A percentile compares a stretch with the other conserved stretches of the same genome.
Evolutionary conservation across 495 filamentous ascomycete genomes (phyloP).

Genomic region (Hypoxylon rickii): DNA sequence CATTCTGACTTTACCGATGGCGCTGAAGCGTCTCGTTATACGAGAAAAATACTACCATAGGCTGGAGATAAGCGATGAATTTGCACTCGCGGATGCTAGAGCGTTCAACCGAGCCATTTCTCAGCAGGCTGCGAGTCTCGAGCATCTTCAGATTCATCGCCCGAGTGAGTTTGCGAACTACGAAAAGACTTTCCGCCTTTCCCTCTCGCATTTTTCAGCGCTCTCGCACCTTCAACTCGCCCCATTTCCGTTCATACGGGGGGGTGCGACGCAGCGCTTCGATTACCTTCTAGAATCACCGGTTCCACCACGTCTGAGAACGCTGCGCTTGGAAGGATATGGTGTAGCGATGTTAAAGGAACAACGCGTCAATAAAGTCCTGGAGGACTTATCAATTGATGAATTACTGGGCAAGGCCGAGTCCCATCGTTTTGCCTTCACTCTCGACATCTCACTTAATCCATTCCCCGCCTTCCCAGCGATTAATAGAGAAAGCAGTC

Average conservation of each 20-base stretch:
- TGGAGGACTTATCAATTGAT: slow-evolving; percentile 5
- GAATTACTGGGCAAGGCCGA: slow-evolving; percentile 14
- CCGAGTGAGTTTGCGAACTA: background rate
- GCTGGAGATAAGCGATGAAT: background rate
- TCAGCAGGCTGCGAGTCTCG: slow-evolving; percentile 13
- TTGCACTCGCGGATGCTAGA: slow-evolving; percentile 5
- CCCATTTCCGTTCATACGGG: background rate
- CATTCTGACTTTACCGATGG: slow-evolving; percentile 14
- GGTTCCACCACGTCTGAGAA: slow-evolving; percentile 6
- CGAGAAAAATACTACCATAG: slow-evolving; percentile 10
- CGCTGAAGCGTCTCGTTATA: slow-evolving; percentile 1
- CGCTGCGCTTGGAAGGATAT: slow-evolving; percentile 7
- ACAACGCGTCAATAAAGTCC: background rate
- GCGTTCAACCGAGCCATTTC: slow-evolving; percentile 16
- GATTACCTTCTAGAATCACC: slow-evolving; percentile 1
- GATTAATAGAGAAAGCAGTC: background rate
- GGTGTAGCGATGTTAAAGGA: background rate
- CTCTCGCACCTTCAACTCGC: slow-evolving; percentile 22
- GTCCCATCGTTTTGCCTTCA: slow-evolving; percentile 1
- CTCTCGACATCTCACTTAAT: slow-evolving; percentile 14
- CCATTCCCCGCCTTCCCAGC: background rate
- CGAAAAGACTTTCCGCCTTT: slow-evolving; percentile 1
- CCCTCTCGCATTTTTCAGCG: slow-evolving; percentile 17
- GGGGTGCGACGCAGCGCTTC: background rate
- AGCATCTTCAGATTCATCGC: slow-evolving; percentile 7